phyloP scores from a whole-genome alignment of 2,329 filamentous ascomycete species.

The Helotiales sp. region DNA sequence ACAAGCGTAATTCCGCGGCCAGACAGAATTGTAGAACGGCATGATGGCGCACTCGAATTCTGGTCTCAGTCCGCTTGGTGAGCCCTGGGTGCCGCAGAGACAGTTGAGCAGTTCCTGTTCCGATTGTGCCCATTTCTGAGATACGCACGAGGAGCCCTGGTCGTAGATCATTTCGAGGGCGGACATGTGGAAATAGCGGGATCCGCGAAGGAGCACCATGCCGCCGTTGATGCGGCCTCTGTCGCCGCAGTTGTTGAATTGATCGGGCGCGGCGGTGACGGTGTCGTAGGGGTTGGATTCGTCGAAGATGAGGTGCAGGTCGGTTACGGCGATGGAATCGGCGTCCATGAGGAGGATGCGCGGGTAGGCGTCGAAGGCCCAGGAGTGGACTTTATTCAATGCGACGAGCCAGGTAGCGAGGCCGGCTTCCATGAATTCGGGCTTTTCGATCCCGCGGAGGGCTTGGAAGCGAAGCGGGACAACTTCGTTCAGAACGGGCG shows the following conservation, averaged over 20 bases:
- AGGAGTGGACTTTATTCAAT: constrained; percentile 22
- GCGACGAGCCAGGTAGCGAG: constrained; percentile 14
- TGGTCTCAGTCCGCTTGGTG: background rate
- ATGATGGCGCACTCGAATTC: constrained; percentile 20
- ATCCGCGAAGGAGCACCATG: constrained; percentile 15
- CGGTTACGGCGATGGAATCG: constrained; percentile 17
- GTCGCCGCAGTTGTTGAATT: constrained; percentile 18
- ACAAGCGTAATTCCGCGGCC: constrained; percentile 19
- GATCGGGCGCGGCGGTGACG: constrained; percentile 10
- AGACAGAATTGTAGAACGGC: constrained; percentile 19
- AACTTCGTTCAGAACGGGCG: constrained; percentile 7
- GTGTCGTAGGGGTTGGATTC: constrained; percentile 4
- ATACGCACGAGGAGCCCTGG: constrained; percentile 7
- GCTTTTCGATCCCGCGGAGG: constrained; percentile 14
- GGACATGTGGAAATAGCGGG: constrained; percentile 20
- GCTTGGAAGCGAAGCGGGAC: constrained; percentile 20
- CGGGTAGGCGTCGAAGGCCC: constrained; percentile 22
- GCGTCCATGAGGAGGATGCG: constrained; percentile 22
- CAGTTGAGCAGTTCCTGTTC: constrained; percentile 25
- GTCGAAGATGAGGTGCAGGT: constrained; percentile 19
- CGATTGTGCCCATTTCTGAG: constrained; percentile 14
- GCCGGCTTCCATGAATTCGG: constrained; percentile 15
- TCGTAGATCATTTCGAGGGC: constrained; percentile 22
- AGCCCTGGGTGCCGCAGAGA: constrained; percentile 11
- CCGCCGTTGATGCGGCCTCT: constrained; percentile 17